Evolutionary conservation across 768 basidiomycete genomes (phyloP), one percentile per base, ranked within the genome.

Genomic region (Tricholoma terreum): DNA sequence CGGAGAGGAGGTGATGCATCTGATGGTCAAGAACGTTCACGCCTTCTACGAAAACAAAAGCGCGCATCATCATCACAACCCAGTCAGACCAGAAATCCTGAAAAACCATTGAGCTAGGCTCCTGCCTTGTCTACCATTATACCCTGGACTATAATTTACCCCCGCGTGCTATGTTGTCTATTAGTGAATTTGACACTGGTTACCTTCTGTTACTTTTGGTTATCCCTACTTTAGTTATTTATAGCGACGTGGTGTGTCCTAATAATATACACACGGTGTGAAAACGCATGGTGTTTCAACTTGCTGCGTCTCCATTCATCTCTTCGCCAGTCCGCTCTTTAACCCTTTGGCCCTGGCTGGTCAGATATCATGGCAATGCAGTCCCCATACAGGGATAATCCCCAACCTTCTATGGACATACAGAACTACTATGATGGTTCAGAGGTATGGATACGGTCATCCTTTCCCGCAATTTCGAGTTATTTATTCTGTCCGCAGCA

Each of bases 31-130:
- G 75, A 81, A 73, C 50, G 72, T 65, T 61, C 75, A 61, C 56
- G 77, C 56, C 68, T 83, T 21, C 68, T 83, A 50, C 76, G 75
- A 64, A 85, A 84, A 63, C 81, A 83, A 64, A 81, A 77, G 63
- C 77, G 81, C 21, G 67, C 70, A 7, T 73, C 74, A 19, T 78
- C 79, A 27, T 63, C 72, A 45, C 80, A 78, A 35, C 64, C 74
- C 7, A 69, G 58, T 51, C 54, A 55, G 27, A 54, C 52, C 52
- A 55, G 56, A 24, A 58, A 58, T 11, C 27, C 12, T 51, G 58
- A 55, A 24, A 50, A 55, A 49, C 40, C 24, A 38, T 59, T 50
- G n/a, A 60, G 45, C 24, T 22, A 34, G 43, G 54, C 17, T 62
- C 50, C 46, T 56, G 50, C 56, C 52, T 57, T 17, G 49, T 50